phyloP scores from a whole-genome alignment of 164 flowering plant genomes.

The Chimonanthus praecox region DNA sequence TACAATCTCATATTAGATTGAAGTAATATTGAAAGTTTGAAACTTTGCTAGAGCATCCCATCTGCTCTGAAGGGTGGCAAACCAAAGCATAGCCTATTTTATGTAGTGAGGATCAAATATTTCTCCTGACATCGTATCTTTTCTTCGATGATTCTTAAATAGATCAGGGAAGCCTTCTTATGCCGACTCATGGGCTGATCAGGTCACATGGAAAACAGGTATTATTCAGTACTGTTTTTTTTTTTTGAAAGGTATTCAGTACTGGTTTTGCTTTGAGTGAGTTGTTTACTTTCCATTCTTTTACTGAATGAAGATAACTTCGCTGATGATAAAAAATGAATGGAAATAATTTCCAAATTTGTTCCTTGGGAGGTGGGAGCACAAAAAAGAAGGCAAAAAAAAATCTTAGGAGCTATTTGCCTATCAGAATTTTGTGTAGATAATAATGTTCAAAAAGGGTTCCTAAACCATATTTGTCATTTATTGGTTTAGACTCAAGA shows the following conservation, averaged over 20 bases:
- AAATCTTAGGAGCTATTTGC: too few species aligned
- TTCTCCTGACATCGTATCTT: not conserved
- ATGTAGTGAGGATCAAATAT: not conserved
- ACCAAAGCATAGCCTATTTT: not conserved
- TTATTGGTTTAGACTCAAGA: too few species aligned
- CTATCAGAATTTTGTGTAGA: too few species aligned
- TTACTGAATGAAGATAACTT: not conserved
- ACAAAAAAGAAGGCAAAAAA: too few species aligned
- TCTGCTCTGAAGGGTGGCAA: not conserved
- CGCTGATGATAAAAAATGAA: too few species aligned
- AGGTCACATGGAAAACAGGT: conserved; percentile 85
- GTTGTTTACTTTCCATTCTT: not conserved
- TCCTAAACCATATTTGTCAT: too few species aligned
- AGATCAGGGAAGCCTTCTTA: conserved; percentile 89
- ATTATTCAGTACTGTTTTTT: conserved; percentile 16
- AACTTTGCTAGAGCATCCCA: not conserved
- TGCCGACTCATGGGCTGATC: conserved; percentile 77
- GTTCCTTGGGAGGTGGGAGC: not conserved
- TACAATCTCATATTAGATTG: not conserved
- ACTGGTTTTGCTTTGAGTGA: not conserved
- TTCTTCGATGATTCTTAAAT: not conserved
- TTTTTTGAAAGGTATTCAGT: too few species aligned
- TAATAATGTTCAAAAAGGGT: too few species aligned
- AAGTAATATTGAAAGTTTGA: not conserved
- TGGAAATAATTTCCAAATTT: not conserved